A percentile compares a stretch with the other conserved stretches of the same genome.
These are phyloP conservation scores for Trypanosoma platydactyli DNA, from an alignment of 208 protist genomes.

Conservation along the genomic window DNA sequence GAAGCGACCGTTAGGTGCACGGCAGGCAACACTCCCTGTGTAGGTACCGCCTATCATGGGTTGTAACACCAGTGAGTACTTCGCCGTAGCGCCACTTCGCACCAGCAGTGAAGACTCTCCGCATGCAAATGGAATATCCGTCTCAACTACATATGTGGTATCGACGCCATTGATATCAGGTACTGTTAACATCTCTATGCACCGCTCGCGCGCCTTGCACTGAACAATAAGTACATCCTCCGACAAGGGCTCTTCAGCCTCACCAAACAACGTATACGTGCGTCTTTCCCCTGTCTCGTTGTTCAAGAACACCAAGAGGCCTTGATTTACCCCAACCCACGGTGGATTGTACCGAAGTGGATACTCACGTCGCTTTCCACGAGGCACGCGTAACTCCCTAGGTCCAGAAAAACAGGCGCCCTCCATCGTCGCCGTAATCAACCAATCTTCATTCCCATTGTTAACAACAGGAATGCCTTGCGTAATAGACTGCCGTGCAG, in stretches of 20 bases:
- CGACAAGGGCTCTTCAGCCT: slow-evolving; percentile 85
- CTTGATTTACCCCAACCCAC: slow-evolving; percentile 69
- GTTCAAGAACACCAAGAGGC: slow-evolving; percentile 86
- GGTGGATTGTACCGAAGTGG: slow-evolving; percentile 82
- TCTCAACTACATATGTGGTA: slow-evolving; percentile 76
- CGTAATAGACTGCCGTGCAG: slow-evolving; percentile 83
- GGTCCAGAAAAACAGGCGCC: slow-evolving; percentile 87
- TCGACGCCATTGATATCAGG: slow-evolving; percentile 75
- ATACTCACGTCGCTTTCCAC: slow-evolving; percentile 76
- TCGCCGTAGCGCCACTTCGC: slow-evolving; percentile 44
- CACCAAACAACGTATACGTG: slow-evolving; percentile 82
- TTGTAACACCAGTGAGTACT: slow-evolving; percentile 73
- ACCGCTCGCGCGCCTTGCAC: slow-evolving; percentile 76
- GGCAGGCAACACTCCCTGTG: slow-evolving; percentile 85
- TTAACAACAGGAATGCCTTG: slow-evolving; percentile 92
- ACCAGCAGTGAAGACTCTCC: slow-evolving; percentile 66
- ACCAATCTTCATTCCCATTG: slow-evolving; percentile 79
- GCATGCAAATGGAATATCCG: slow-evolving; percentile 82
- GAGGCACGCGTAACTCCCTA: slow-evolving; percentile 74
- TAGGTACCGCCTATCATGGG: slow-evolving; percentile 85
- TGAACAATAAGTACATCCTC: slow-evolving; percentile 81
- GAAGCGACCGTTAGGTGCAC: slow-evolving; percentile 73
- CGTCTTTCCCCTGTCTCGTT: slow-evolving; percentile 78
- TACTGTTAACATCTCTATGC: slow-evolving; percentile 56
- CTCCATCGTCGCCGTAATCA: slow-evolving; percentile 67